Conservation (phyloP, 345 rosid genomes). For the Aquilaria malaccensis region DNA sequence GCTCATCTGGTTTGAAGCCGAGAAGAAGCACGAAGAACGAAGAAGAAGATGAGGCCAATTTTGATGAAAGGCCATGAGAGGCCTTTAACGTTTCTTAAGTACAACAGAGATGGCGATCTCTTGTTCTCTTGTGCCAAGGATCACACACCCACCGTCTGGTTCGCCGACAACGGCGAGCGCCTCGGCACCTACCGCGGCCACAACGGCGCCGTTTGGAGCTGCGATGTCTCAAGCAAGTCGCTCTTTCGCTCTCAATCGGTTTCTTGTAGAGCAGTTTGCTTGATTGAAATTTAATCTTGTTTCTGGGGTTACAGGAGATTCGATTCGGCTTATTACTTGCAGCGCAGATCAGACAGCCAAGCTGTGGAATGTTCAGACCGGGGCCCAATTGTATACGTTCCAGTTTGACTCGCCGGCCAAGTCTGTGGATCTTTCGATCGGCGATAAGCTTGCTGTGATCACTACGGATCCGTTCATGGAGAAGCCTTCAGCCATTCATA, state of each 20-base stretch:
- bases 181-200: constrained; percentile 96
- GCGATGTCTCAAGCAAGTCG: constrained; percentile 69
- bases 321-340: constrained; percentile 63
- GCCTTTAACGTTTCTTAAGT: constrained; percentile 83
- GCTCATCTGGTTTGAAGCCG: too few species aligned
- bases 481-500: constrained; percentile 71
- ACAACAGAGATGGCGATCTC: constrained; percentile 90
- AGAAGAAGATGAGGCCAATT: constrained; percentile 70
- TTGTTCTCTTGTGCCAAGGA: constrained; percentile 96
- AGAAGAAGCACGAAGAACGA: not conserved
- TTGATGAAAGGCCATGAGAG: constrained; percentile 98
- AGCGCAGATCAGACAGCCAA: constrained; percentile 92
- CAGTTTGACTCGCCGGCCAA: constrained; percentile 78
- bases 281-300: not conserved
- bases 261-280: not conserved
- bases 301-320: constrained; percentile 48
- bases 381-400: constrained; percentile 54
- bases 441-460: constrained; percentile 85
- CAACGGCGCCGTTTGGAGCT: constrained; percentile 97
- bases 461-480: constrained; percentile 97
- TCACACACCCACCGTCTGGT: constrained; percentile 93
- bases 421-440: constrained; percentile 78
- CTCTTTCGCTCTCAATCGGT: not conserved
- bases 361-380: constrained; percentile 84
- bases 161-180: constrained; percentile 92